These are phyloP conservation scores for Allantophomopsis lycopodina DNA, from an alignment of 2,329 filamentous ascomycete genomes.

Conservation along the genomic window DNA sequence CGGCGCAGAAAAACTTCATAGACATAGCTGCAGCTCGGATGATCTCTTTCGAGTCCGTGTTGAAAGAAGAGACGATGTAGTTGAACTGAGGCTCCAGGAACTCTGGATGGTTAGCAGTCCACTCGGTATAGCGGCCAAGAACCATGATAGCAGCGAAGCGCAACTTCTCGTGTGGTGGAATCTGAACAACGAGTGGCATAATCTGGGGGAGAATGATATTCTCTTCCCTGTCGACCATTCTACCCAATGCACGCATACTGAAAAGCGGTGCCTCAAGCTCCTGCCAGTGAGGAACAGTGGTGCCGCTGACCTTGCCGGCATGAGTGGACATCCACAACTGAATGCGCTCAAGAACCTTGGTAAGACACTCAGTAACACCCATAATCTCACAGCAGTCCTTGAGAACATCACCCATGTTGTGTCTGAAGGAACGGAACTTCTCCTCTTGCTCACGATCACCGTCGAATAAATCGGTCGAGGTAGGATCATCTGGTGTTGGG, in stretches of 20 bases:
- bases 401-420: conserved; percentile 93
- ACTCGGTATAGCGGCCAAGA: conserved; percentile 90
- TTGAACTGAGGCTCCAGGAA: conserved; percentile 87
- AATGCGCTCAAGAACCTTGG: conserved; percentile 77
- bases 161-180: conserved; percentile 94
- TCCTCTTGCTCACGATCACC: conserved; percentile 93
- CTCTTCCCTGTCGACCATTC: conserved; percentile 88
- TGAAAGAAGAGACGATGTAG: conserved; percentile 89
- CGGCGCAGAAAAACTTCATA: conserved; percentile 93
- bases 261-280: conserved; percentile 91
- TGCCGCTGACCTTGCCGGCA: conserved; percentile 57
- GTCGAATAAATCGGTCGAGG: conserved; percentile 78
- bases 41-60: conserved; percentile 79
- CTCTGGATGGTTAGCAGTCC: conserved; percentile 88
- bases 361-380: conserved; percentile 79
- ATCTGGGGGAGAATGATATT: conserved; percentile 77
- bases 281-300: conserved; percentile 86
- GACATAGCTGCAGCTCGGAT: conserved; percentile 83
- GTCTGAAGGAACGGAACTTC: conserved; percentile 91
- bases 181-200: conserved; percentile 86
- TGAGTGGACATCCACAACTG: conserved; percentile 80
- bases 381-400: conserved; percentile 97
- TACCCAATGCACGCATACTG: conserved; percentile 87
- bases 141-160: conserved; percentile 98
- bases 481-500: conserved; percentile 59